Evolutionary conservation across 2,329 filamentous ascomycete genomes (phyloP), one percentile per base, ranked within the genome.

Genomic region (Fusarium sororula): DNA sequence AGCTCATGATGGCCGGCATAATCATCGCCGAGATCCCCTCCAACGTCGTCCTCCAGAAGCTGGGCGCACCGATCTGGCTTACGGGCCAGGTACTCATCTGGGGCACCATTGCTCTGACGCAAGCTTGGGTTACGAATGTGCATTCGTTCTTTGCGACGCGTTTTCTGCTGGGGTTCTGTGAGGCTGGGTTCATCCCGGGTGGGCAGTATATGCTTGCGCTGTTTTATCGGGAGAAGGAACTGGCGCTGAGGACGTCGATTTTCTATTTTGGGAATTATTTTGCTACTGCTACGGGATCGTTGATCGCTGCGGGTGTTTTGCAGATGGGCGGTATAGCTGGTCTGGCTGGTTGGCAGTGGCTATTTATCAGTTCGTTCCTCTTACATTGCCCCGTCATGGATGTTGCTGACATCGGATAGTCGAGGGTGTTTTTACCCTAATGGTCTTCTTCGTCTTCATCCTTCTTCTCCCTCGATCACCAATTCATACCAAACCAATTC

Each of bases 1-100:
- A 87, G 66, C 79, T 88, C 51, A 80, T 87, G 24, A 84, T 82
- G 0, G 80, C 83, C 5, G 85, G 85, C 0, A 87, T 88, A n/a
- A 83, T 88, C 22, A 73, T 87, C 10, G 80, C 82, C 8, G 81
- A 85, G 18, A 72, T 77, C 1, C 74, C 75, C 0, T 77, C 72
- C 45, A 77, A 77, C 30, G 48, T 77, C 1, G 44, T 77, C 2
- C 69, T 75, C 0, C 75, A 76, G 24, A 66, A 53, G 3, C 32
- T 77, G 2, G 75, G 75, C 1, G 73, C 75, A 0, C 72, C 74
- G 1, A 50, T 77, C 8, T 77, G 75, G 69, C 30, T 76, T 3
- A 74, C 75, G 1, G 44, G 66, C 3, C 76, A 75, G 53, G 65
- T 76, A 14, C 53, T 74, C 10, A 45, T 72, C 37, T 76, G 68